Base-by-base conservation (phyloP, 78 protist species). In the Dictyostelium intermedium region DNA sequence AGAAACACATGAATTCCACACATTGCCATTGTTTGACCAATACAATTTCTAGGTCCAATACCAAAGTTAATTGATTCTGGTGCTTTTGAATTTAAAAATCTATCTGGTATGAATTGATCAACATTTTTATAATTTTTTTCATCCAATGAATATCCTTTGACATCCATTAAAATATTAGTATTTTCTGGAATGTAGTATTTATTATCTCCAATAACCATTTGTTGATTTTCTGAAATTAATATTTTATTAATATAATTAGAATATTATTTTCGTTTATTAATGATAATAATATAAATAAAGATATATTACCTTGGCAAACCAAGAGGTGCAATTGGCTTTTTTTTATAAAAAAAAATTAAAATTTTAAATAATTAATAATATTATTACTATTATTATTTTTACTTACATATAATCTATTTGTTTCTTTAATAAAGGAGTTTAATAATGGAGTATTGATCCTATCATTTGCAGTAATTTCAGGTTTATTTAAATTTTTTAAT, bases 21-120 rank as follows among this genome's bases (percentile, higher is more conserved):
- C 30, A 37, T 5, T 13, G 84, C 92, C 7, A 86, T 14, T 14
- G 25, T 32, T 4, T 30, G 37, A 4, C 91, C 91, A 20, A 85
- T 27, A 76, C 92, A 85, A 76, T 85, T 50, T 72, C 92, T 72
- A 35, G 83, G 92, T 0, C 92, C 92, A 16, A 76, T 11, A 7
- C 84, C 47, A n/a, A 85, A 85, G 10, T 61, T n/a, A 11, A 61
- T 6, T n/a, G 35, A n/a, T n/a, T 61, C 72, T 9, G 25, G 2
- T 14, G 9, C 72, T 61, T 61, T 61, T 23, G 92, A 85, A 74
- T 76, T n/a, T n/a, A 61, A 9, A 61, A 61, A 61, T 61, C 92
- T 72, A 7, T 63, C 73, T 32, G 92, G 92, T 5, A 5, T 23
- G 6, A 85, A 85, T 45, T 9, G 11, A 8, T 85, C 37, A 13